Evolutionary conservation across 2,329 filamentous ascomycete genomes (phyloP).

Genomic region (Diplodia scrobiculata): DNA sequence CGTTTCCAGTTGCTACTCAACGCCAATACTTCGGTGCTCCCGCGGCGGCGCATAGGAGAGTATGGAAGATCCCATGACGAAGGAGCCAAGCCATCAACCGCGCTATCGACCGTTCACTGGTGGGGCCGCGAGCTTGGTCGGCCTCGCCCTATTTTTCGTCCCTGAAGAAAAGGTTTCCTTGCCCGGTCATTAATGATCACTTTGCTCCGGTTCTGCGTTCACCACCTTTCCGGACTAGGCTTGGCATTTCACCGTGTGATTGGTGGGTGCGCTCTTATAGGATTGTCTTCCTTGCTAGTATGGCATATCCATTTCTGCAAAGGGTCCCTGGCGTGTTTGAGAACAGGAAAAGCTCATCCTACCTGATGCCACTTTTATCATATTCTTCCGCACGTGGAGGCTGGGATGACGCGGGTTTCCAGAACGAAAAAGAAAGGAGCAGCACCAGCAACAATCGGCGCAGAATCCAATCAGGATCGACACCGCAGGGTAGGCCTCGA

Average conservation of each 20-base stretch:
- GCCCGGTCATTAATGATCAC: background rate
- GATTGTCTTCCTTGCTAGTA: background rate
- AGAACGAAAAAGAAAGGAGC: background rate
- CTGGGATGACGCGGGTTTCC: background rate
- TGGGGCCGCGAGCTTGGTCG: background rate
- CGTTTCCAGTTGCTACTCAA: background rate
- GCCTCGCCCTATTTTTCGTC: background rate
- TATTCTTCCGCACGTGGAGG: background rate
- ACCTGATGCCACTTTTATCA: background rate
- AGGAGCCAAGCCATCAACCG: background rate
- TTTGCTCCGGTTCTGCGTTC: background rate
- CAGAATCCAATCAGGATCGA: background rate
- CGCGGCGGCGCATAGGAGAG: background rate
- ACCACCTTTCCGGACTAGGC: background rate
- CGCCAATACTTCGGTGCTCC: background rate
- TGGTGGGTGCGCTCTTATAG: background rate
- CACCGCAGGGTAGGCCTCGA: background rate
- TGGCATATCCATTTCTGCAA: background rate
- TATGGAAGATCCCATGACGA: background rate
- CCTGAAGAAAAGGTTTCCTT: background rate
- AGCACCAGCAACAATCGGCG: background rate
- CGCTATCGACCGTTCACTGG: conserved; percentile 1
- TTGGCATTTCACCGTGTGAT: background rate
- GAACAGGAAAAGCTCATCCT: background rate
- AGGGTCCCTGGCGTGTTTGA: background rate